Evolutionary conservation across 2,329 filamentous ascomycete species (phyloP), one percentile per base, ranked within the genome.

Genomic region (Talaromyces verruculosus): DNA sequence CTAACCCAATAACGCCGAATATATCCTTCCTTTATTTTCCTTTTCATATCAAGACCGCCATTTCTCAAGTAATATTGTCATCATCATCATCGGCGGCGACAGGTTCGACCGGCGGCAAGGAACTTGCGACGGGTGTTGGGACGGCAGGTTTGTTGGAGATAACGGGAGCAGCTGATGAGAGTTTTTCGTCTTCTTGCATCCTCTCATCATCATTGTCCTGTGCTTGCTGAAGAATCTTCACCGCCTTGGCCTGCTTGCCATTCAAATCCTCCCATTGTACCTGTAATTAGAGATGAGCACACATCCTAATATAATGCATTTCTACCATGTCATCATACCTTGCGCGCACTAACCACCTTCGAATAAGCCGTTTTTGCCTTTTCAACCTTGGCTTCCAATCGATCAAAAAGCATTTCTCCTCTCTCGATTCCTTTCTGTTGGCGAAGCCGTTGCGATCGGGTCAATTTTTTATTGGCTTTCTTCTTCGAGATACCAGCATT

Each of bases 401-500:
- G 86, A 67, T 85, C 84, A 67, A 83, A 75, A 41, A 84, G 80
- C 17, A 80, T 77, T 65, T 85, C 85, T 7, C 84, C 87, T 67
- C 83, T 80, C 70, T 87, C 85, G 49, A 88, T 75, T 19, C 82
- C 83, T 71, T 82, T 83, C 69, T 85, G 79, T 59, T 84, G 84
- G 49, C 87, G 81, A 63, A 82, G 70, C 5, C 82, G 79, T 73
- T 88, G 86, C 7, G 82, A 79, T 61, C 83, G 82, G 30, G 81
- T 84, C 70, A 84, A 69, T 22, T 77, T 78, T 71, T 86, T 86
- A 1, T 71, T 78, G 15, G 76, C 73, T 63, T 80, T 78, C 71
- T 84, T 86, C 73, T 85, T 86, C 64, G 77, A 75, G n/a, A 88
- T 79, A 8, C 85, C 85, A 19, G 81, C 76, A 67, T 72, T 78